A percentile compares a stretch with the other conserved stretches of the same genome.
Evolutionary conservation across 2,329 filamentous ascomycete genomes (phyloP).

Genomic region (Aspergillus unguis): DNA sequence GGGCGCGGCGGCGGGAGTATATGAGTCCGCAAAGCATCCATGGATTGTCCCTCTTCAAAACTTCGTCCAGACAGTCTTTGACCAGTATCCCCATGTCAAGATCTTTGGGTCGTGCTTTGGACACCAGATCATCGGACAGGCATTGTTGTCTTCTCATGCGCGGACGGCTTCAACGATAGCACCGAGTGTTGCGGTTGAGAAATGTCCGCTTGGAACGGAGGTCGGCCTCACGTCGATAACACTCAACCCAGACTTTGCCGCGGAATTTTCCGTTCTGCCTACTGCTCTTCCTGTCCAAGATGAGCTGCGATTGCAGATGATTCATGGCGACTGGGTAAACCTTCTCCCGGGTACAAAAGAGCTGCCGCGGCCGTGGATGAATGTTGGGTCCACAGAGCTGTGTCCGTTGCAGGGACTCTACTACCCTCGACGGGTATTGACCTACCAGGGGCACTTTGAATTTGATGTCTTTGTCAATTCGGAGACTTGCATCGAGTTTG

Average conservation of each 20-base stretch:
- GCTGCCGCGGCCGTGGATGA: slow-evolving; percentile 20
- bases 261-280: neutral
- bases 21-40: slow-evolving; percentile 24
- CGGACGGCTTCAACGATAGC: neutral
- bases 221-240: slow-evolving; percentile 23
- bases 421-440: slow-evolving; percentile 20
- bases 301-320: slow-evolving; percentile 30
- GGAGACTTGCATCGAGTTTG: slow-evolving; percentile 23
- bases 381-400: slow-evolving; percentile 18
- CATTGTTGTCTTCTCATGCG: slow-evolving; percentile 12
- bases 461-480: slow-evolving; percentile 23
- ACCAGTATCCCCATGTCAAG: slow-evolving; percentile 27
- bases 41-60: slow-evolving; percentile 29
- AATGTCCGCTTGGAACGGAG: slow-evolving; percentile 25
- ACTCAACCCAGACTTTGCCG: slow-evolving; percentile 18
- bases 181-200: slow-evolving; percentile 18
- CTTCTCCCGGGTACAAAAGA: neutral
- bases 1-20: slow-evolving; percentile 28
- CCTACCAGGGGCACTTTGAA: slow-evolving; percentile 27
- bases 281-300: neutral
- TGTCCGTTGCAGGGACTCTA: slow-evolving; percentile 26
- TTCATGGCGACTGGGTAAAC: slow-evolving; percentile 33
- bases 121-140: slow-evolving; percentile 27
- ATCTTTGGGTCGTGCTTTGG: slow-evolving; percentile 37
- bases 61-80: slow-evolving; percentile 27